Evolutionary conservation across 768 basidiomycete genomes (phyloP).

Genomic region (Fomitopsis pulvina): DNA sequence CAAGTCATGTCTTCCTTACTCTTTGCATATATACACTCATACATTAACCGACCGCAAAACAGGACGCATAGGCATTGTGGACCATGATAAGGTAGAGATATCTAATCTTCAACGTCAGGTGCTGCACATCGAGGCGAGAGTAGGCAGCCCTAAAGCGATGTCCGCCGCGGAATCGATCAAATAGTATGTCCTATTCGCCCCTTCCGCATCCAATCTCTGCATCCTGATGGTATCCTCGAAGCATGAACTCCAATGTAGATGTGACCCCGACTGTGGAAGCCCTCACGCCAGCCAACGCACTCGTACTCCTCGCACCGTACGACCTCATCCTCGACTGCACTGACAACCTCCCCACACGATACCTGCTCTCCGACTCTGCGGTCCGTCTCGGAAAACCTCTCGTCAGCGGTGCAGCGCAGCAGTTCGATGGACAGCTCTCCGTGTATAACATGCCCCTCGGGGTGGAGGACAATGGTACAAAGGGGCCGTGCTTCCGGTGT

Average conservation of each 20-base stretch:
- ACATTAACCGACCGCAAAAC: slow-evolving; percentile 5
- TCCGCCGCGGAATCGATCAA: slow-evolving; percentile 70
- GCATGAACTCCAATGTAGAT: slow-evolving; percentile 66
- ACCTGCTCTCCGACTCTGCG: slow-evolving; percentile 84
- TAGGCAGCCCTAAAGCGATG: slow-evolving; percentile 76
- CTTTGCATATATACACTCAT: neutral
- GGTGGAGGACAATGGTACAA: neutral
- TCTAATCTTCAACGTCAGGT: slow-evolving; percentile 93
- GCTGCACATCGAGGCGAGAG: slow-evolving; percentile 64
- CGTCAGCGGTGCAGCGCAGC: slow-evolving; percentile 89
- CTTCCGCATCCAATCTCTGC: slow-evolving; percentile 1
- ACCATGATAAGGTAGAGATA: slow-evolving; percentile 81
- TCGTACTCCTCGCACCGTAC: slow-evolving; percentile 52
- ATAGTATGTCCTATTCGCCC: slow-evolving; percentile 36
- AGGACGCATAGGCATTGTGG: slow-evolving; percentile 79
- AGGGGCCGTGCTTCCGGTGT: slow-evolving; percentile 93
- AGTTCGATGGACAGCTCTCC: slow-evolving; percentile 76
- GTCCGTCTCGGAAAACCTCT: slow-evolving; percentile 74
- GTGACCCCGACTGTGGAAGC: slow-evolving; percentile 49
- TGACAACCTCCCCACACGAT: slow-evolving; percentile 88
- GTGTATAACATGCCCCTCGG: slow-evolving; percentile 45
- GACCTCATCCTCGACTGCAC: slow-evolving; percentile 90
- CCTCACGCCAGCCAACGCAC: slow-evolving; percentile 58
- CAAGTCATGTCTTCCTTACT: slow-evolving; percentile 30
- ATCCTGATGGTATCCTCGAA: slow-evolving; percentile 24